phyloP scores from a whole-genome alignment of 352 stramenopile genomes.

The Globisporangium emineosum region DNA sequence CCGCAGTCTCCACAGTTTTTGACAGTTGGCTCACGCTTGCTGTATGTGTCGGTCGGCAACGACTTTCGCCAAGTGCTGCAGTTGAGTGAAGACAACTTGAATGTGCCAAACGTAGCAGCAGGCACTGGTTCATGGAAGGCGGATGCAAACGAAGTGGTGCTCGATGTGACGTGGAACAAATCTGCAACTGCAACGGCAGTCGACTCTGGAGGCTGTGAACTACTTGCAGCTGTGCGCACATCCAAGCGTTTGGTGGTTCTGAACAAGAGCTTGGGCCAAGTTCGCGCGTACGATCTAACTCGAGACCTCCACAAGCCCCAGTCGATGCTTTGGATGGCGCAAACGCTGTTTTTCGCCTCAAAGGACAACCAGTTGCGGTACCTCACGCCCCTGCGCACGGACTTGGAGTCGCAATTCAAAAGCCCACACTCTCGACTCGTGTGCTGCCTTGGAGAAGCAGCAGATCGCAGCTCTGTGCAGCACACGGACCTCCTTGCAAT shows the following conservation, averaged over 20 bases:
- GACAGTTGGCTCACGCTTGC: conserved; percentile 34
- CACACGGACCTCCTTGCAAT: conserved; percentile 36
- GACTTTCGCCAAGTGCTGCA: conserved; percentile 27
- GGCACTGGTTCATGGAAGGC: conserved; percentile 26
- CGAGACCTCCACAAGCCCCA: conserved; percentile 36
- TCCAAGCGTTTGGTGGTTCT: conserved; percentile 60
- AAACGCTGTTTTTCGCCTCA: conserved; percentile 63
- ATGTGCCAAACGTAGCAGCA: conserved; percentile 19
- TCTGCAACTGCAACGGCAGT: background rate
- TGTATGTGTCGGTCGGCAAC: conserved; percentile 32
- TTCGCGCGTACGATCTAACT: conserved; percentile 37
- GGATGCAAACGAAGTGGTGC: conserved; percentile 35
- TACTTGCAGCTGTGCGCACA: conserved; percentile 48
- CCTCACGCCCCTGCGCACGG: conserved; percentile 32
- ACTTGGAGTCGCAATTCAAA: conserved; percentile 7
- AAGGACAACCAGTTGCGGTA: conserved; percentile 46
- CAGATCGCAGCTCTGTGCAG: conserved; percentile 1
- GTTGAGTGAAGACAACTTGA: conserved; percentile 52
- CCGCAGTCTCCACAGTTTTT: conserved; percentile 25
- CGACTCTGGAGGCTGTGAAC: background rate
- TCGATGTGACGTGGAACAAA: conserved; percentile 58
- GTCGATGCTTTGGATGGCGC: conserved; percentile 66
- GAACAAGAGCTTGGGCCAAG: conserved; percentile 27
- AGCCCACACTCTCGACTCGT: conserved; percentile 19
- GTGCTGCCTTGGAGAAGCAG: conserved; percentile 26